These are phyloP conservation scores for Mycena epipterygia DNA, from an alignment of 768 basidiomycete genomes.

Conservation along the genomic window DNA sequence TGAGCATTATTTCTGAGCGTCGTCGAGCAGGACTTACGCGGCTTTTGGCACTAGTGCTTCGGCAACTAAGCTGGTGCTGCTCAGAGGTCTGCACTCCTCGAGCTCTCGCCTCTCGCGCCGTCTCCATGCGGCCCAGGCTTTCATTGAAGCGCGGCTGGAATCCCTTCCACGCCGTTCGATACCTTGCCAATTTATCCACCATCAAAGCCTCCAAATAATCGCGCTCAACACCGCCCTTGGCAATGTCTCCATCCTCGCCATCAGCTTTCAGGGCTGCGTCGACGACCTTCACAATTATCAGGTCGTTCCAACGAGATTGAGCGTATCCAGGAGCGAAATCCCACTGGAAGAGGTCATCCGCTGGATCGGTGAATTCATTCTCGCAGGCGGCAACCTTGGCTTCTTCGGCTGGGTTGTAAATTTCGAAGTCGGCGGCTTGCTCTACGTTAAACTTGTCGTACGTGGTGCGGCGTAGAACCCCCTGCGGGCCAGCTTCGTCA, in stretches of 20 bases:
- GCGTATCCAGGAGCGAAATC: conserved; percentile 26
- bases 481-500: conserved; percentile 18
- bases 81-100: conserved; percentile 5
- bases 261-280: conserved; percentile 17
- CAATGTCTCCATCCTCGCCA: conserved; percentile 13
- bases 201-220: conserved; percentile 22
- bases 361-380: not conserved
- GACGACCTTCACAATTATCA: conserved; percentile 22
- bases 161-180: conserved; percentile 17
- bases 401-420: conserved; percentile 24
- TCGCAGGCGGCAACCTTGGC: conserved; percentile 16
- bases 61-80: conserved; percentile 23
- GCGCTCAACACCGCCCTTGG: conserved; percentile 12
- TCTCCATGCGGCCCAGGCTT: conserved; percentile 22
- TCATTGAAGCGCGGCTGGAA: conserved; percentile 28
- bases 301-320: conserved; percentile 28
- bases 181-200: conserved; percentile 17
- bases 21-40: conserved; percentile 22
- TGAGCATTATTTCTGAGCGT: not conserved
- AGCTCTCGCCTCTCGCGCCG: conserved; percentile 15
- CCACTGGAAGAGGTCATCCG: conserved; percentile 22
- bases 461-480: conserved; percentile 9
- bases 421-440: conserved; percentile 23
- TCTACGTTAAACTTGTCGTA: conserved; percentile 22
- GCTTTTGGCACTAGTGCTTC: conserved; percentile 21